Evolutionary conservation across 2,329 filamentous ascomycete species (phyloP).

Genomic region (Apiospora kogelbergensis): DNA sequence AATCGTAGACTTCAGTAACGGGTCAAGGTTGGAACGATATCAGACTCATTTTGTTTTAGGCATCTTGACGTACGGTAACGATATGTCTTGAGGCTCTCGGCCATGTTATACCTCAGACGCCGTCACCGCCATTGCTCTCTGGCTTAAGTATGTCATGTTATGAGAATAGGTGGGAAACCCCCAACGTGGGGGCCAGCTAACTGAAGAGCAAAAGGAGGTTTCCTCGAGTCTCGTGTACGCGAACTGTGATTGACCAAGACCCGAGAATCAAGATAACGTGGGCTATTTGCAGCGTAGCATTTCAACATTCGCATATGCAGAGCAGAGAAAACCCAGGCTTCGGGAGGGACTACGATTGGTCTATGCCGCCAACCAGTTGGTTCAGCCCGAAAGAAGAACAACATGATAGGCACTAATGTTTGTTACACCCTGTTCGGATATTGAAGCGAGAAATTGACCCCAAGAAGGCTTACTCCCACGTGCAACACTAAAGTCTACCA

Average conservation of each 20-base stretch:
- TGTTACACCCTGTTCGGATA: background rate
- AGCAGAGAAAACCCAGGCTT: background rate
- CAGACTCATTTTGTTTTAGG: background rate
- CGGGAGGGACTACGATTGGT: background rate
- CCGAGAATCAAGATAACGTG: background rate
- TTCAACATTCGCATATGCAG: background rate
- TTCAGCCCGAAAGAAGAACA: background rate
- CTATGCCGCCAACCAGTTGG: background rate
- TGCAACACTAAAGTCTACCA: background rate
- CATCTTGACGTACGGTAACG: background rate
- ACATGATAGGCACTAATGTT: background rate
- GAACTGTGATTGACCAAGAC: slow-evolving; percentile 2
- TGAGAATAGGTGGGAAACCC: background rate
- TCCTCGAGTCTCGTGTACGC: background rate
- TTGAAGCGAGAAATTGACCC: background rate
- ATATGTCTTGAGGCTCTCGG: background rate
- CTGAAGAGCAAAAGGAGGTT: background rate
- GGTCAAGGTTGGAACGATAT: no score
- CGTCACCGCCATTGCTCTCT: background rate
- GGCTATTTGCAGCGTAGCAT: background rate
- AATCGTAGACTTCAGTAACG: background rate
- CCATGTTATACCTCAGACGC: background rate
- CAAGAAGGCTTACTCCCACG: background rate
- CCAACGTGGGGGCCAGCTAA: background rate
- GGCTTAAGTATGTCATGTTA: background rate